Conservation (phyloP, 2,329 filamentous ascomycete genomes). For the Fusarium torreyae region DNA sequence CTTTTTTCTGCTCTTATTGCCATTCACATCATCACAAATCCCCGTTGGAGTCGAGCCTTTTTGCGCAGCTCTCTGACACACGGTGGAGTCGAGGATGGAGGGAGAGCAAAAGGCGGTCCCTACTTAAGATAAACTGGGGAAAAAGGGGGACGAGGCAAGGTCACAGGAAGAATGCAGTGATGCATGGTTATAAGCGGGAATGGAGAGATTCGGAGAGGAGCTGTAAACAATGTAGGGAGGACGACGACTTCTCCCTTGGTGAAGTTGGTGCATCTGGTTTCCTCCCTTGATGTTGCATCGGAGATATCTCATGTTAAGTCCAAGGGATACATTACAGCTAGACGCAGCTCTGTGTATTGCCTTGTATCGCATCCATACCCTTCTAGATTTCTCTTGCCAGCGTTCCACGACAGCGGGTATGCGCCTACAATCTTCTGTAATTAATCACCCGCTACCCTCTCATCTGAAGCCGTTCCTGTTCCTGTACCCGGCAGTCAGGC, state of each 20-base stretch:
- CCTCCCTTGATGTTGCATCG: conserved; percentile 23
- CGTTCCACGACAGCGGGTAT: conserved; percentile 17
- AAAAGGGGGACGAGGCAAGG: conserved; percentile 20
- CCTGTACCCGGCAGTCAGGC: conserved; percentile 38
- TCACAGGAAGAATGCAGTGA: conserved; percentile 26
- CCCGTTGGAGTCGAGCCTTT: conserved; percentile 9
- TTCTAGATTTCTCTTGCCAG: background rate
- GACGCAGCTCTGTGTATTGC: background rate
- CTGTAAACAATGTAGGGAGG: conserved; percentile 26
- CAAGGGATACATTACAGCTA: conserved; percentile 1
- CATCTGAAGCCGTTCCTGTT: conserved; percentile 10
- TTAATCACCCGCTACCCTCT: background rate
- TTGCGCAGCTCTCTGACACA: conserved; percentile 24
- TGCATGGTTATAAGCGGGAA: conserved; percentile 17
- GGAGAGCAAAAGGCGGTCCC: conserved; percentile 19
- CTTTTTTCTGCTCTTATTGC: conserved; percentile 3
- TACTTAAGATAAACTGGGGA: conserved; percentile 9
- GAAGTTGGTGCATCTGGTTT: conserved; percentile 6
- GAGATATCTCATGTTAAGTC: background rate
- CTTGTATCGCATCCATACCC: background rate
- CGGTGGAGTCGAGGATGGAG: conserved; percentile 18
- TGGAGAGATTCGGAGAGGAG: conserved; percentile 15
- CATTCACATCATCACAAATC: conserved; percentile 20
- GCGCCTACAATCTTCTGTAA: conserved; percentile 2
- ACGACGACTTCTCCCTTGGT: conserved; percentile 21